Evolutionary conservation across 768 basidiomycete species (phyloP), one percentile per base, ranked within the genome.

Genomic region (Suillus plorans): DNA sequence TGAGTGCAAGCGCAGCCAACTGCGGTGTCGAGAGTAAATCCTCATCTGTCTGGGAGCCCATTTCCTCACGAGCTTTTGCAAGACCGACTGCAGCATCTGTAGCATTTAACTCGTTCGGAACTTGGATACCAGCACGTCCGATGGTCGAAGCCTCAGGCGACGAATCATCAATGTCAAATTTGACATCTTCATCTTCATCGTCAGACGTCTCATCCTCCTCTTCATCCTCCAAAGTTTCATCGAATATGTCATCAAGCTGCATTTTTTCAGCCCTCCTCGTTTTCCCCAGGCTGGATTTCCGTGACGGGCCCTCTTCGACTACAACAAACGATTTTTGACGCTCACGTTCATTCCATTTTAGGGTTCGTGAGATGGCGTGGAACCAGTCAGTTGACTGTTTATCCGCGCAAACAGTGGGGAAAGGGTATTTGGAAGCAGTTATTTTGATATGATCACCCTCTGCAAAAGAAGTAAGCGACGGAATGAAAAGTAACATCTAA

Each of bases 361-460:
- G 82, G 10, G 97, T 99, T 28, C 97, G 86, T 42, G 94, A 94
- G 67, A 99, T 99, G 5, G 97, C 86, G 67, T 94, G 89, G 87
- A 99, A 99, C 97, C 97, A 99, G 73, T 99, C 97, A 3, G 93
- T 94, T 22, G 95, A 97, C 74, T 97, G 96, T 67, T 96, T 97
- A 74, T 97, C 94, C 8, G 94, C 95, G 72, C 97, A 99, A 7
- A 99, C 95, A 4, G 97, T 99, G 8, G 97, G 97, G 84, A 99
- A 99, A 5, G 97, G 97, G 76, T 94, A 99, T 73, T 90, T 94
- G 1, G 95, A 97, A 0, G 97, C 97, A 1, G 92, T 95, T 64
- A 99, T 90, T 79, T 97, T 99, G 81, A 99, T 98, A 74, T 99
- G 97, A 72, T 99, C 97, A 49, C 97, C 97, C 89, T 99, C 96